Percentiles rank a stretch among this genome's conserved stretches.
These are phyloP conservation scores for Calocybe gambosa DNA, from an alignment of 1,284 basidiomycete species.

Conservation along the genomic window DNA sequence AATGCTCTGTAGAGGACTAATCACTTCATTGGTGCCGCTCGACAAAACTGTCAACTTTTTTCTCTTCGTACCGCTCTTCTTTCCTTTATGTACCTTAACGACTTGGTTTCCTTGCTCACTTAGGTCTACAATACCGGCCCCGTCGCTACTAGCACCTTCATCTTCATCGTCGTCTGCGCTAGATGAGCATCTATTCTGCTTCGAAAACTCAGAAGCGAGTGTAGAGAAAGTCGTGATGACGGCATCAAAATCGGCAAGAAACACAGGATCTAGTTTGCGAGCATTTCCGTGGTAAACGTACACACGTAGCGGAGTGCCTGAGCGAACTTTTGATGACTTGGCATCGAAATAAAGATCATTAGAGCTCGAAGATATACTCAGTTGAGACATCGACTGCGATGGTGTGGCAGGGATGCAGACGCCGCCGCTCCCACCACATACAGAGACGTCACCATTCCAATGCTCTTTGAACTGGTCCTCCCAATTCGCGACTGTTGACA, in stretches of 20 bases:
- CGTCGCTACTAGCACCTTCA: slow-evolving; percentile 66
- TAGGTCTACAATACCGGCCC: slow-evolving; percentile 52
- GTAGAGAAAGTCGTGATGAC: slow-evolving; percentile 98
- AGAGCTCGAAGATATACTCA: slow-evolving; percentile 17
- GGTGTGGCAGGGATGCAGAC: slow-evolving; percentile 27
- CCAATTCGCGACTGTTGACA: slow-evolving; percentile 98
- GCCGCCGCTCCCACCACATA: slow-evolving; percentile 69
- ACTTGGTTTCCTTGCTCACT: slow-evolving; percentile 66
- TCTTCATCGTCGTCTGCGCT: slow-evolving; percentile 58
- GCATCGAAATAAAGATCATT: slow-evolving; percentile 29
- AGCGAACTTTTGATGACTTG: slow-evolving; percentile 32
- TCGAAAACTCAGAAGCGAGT: slow-evolving; percentile 91
- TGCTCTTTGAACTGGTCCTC: slow-evolving; percentile 98
- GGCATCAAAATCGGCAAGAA: slow-evolving; percentile 90
- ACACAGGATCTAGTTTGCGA: slow-evolving; percentile 78
- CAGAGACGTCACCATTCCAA: slow-evolving; percentile 79
- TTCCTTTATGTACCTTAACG: slow-evolving; percentile 47
- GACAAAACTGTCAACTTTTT: slow-evolving; percentile 51
- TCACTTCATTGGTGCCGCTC: slow-evolving; percentile 47
- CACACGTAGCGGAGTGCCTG: slow-evolving; percentile 63
- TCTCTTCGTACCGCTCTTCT: slow-evolving; percentile 58
- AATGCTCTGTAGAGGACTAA: slow-evolving; percentile 89
- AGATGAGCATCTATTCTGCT: slow-evolving; percentile 65
- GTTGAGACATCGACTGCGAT: slow-evolving; percentile 21
- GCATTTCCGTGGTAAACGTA: slow-evolving; percentile 96